Base-by-base conservation (phyloP, 352 stramenopile species). In the Globisporangium carolinianum region DNA sequence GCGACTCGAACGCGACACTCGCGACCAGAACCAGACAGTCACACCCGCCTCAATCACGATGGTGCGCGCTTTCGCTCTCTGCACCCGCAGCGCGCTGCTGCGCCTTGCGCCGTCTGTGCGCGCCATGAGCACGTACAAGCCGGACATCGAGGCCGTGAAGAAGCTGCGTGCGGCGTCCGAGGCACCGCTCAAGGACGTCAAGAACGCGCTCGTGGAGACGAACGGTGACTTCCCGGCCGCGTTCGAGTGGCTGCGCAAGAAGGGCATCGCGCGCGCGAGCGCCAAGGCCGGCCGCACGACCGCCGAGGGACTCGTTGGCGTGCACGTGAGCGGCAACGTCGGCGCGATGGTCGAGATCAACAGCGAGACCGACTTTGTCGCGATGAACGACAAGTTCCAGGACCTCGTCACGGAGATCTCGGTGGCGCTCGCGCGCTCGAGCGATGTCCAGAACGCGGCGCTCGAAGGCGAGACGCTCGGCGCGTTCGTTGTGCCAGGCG, bases 361-460 rank as follows among this genome's bases (percentile, higher is more conserved):
- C 76, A 96, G 84, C 51, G 89, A 98, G 73, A 98, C 91, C 35
- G 91, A 98, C 71, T 98, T 98, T 67, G 91, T 98, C 56, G 90
- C 87, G 24, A 91, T 90, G 75, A 96, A 97, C 75, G 86, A 89
- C 45, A 93, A 84, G 49, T 98, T 98, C 74, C 76, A 94, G 63
- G 74, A 75, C 51, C 78, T 92, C 7, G 79, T 89, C 7, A 62
- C 63, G 39, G 67, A 76, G 58, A 68, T 90, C 61, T 73, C 82
- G 47, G 60, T 39, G 36, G 72, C 78, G 18, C 55, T 89, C 37
- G 71, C 71, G 14, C 56, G 73, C 36, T 58, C 63, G 14, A 62
- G 18, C 6, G 41, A 58, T 18, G 47, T 67, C 9, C 56, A 59
- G 15, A 55, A 60, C 32, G 53, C 54, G 0, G 61, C 63, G 51